Conservation (phyloP, 139 green algal species). For the Choricystis sp. region DNA sequence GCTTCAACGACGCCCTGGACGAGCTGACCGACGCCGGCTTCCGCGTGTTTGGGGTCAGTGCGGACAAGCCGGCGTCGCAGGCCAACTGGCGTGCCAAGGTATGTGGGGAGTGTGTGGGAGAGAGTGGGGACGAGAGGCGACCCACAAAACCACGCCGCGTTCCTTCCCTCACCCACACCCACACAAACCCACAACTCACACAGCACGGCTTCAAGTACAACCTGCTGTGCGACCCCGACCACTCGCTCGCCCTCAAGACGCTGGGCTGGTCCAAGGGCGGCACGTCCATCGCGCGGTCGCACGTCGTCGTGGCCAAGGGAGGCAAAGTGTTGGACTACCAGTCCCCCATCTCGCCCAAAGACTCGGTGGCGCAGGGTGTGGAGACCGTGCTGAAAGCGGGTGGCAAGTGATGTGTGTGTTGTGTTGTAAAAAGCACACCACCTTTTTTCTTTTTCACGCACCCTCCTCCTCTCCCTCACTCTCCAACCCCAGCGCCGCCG, state of each 20-base stretch:
- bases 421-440: neutral
- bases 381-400: neutral
- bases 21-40: conserved; percentile 14
- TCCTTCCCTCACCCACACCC: neutral
- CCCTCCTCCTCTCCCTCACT: neutral
- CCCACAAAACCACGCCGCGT: too few relatives aligned
- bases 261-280: conserved; percentile 16
- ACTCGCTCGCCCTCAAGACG: conserved; percentile 10
- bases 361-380: conserved; percentile 10
- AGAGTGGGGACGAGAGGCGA: neutral
- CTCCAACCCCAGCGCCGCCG: neutral
- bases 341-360: conserved; percentile 16
- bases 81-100: conserved; percentile 2
- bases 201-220: conserved; percentile 22
- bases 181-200: neutral
- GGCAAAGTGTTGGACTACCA: conserved; percentile 13
- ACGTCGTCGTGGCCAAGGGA: conserved; percentile 13
- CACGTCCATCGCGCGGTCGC: conserved; percentile 13
- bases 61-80: conserved; percentile 29
- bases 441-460: neutral
- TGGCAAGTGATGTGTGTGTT: neutral
- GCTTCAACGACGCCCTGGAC: conserved; percentile 15
- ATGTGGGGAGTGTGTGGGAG: neutral
- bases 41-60: conserved; percentile 23
- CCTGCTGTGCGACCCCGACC: conserved; percentile 20